Evolutionary conservation across 306 rosid genomes (phyloP), one percentile per base, ranked within the genome.

Genomic region (Castanopsis chinensis): DNA sequence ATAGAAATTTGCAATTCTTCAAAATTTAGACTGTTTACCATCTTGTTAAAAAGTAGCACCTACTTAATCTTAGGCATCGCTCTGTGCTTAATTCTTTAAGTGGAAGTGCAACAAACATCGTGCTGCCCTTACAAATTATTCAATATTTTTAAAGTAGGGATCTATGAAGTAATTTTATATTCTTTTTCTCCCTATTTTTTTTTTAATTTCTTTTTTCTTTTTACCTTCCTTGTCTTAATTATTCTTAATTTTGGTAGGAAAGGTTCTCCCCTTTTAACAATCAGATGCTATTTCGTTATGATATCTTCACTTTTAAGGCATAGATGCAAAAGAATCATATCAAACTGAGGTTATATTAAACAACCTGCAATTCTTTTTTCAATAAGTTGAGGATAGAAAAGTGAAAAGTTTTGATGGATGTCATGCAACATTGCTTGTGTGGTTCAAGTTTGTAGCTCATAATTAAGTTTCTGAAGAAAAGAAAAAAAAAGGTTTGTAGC

Each of bases 161-260:
- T 82, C 67, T 58, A 18, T 61, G 67, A 59, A 76, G 85, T 78
- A 82, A 70, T 84, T 75, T 74, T 55, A 64, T 55, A 78, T 27
- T 23, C 23, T 58, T 2, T 70, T 32, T 52, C 45, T 37, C 61
- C 57, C 71, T 27, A 72, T 12, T 77, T 21, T 53, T 43, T 68
- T 73, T 73, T n/a, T n/a, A n/a, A 79, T 78, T 79, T 74, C 65
- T 82, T 86, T 69, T 70, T 84, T 86, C 86, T 69, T 73, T 59
- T 63, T 53, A 20, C 43, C 32, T 55, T 53, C 69, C 55, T 73
- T 43, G 75, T 58, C 71, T 68, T 79, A 78, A 71, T 52, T 21
- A 68, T 80, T 84, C 64, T 37, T 37, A 37, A 37, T 51, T 49
- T 68, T 17, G 67, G 75, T 73, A 79, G 23, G 63, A 71, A 78